Evolutionary conservation across 768 basidiomycete genomes (phyloP), one percentile per base, ranked within the genome.

Genomic region (Albatrellus ellisii): DNA sequence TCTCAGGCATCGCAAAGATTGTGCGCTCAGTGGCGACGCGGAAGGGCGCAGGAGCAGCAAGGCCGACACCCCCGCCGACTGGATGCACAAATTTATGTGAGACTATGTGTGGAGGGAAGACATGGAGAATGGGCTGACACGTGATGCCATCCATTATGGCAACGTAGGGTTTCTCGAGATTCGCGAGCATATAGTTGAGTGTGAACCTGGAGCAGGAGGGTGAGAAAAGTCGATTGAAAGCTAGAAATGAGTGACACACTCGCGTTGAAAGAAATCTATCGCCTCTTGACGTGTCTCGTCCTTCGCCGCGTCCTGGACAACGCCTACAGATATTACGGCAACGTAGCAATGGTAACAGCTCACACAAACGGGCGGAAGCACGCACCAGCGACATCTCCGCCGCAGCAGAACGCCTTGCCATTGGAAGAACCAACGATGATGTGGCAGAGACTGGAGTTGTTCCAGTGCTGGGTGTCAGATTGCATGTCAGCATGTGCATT

Each of bases 31-130:
- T 98, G 3, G 92, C 92, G 43, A 99, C 73, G 46, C 95, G 74
- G 62, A 98, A 91, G 0, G 80, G 73, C 3, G 92, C 94, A 44
- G 80, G 73, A 9, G 80, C 75, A 28, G 76, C 68, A 36, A 99
- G 75, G 28, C 95, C 95, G 17, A 84, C 87, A 37, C 95, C 95
- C 41, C 95, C 95, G 35, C 95, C 95, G 82, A 97, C 90, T 95
- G 46, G 26, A 48, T 36, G 33, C 24, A 47, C 38, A 12, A 46
- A 22, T 42, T 17, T 15, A 21, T 36, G 35, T 21, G 20, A 36
- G 15, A 43, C 41, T 45, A 26, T 36, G 42, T 39, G 44, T 51
- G 41, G 10, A 26, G 27, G 38, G 41, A 37, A 22, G 36, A 40
- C 29, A 46, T 40, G 25, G 32, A 26, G 29, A 50, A 10, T 52